A percentile compares a stretch with the other conserved stretches of the same genome.
Conservation (phyloP, 2,329 filamentous ascomycete species). For the Iodosphaeria phyllophila region DNA sequence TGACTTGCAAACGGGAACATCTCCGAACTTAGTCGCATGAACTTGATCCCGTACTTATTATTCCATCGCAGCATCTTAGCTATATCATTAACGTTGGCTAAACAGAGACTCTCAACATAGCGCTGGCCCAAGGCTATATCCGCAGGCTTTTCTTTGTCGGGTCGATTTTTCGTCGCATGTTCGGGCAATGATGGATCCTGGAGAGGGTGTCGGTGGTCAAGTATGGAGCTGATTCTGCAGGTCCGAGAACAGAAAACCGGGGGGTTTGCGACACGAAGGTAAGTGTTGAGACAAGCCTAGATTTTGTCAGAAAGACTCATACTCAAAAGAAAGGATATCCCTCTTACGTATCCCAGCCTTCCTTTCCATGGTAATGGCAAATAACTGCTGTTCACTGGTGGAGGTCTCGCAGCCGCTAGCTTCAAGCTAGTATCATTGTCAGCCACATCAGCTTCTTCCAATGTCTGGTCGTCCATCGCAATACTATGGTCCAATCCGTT, state of each 20-base stretch:
- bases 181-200: conserved; percentile 57
- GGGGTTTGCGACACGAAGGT: conserved; percentile 62
- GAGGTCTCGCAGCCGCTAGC: conserved; percentile 32
- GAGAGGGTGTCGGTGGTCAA: conserved; percentile 75
- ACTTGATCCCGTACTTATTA: conserved; percentile 76
- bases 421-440: conserved; percentile 7
- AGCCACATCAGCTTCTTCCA: conserved; percentile 5
- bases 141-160: conserved; percentile 52
- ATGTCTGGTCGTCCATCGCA: conserved; percentile 3
- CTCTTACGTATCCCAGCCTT: conserved; percentile 64
- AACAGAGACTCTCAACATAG: conserved; percentile 59
- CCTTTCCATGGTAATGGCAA: conserved; percentile 84
- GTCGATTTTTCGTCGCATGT: conserved; percentile 71
- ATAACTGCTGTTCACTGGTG: conserved; percentile 65
- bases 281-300: conserved; percentile 79
- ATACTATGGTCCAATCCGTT: neutral
- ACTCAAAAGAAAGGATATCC: conserved; percentile 2
- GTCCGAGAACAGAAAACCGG: conserved; percentile 83
- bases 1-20: conserved; percentile 97
- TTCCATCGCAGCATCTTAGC: conserved; percentile 84
- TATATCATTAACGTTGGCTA: conserved; percentile 71
- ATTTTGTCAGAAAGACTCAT: neutral
- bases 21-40: conserved; percentile 80
- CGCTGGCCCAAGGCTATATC: conserved; percentile 46
- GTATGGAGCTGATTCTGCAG: conserved; percentile 74